Base-by-base conservation (phyloP, 805 yeast genomes). In the Sugiyamaella boreocaroliniensis region DNA sequence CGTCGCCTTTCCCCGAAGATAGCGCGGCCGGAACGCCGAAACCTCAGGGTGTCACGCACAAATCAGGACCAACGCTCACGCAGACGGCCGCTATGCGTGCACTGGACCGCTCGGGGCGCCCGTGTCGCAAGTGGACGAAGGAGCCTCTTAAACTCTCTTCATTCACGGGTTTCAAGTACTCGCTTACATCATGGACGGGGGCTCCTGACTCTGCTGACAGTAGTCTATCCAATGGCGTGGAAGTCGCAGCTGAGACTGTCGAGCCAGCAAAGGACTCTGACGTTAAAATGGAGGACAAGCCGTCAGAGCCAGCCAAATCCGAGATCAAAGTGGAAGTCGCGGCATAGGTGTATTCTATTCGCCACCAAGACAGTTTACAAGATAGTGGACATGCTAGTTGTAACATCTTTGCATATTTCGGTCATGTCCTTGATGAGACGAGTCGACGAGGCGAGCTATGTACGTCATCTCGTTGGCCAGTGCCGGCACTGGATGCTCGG, bases 91-190 rank as follows among this genome's bases (percentile, higher is more conserved):
- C 68, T 11, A 70, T 69, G 34, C 54, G 68, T 29, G 72, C 68
- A 1, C 61, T 78, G 29, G 79, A 77, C 55, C 70, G 76, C 18
- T 61, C 71, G 19, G 77, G 77, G 2, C 66, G 61, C 40, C 73
- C 74, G 15, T 70, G 74, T 46, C 65, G 81, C 45, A 67, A 66
- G 52, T 78, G 82, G 82, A 55, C 52, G 9, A 71, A 71, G 54
- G 61, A 64, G 45, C 72, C 73, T 0, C 50, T 76, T 9, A 62
- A 63, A 11, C 60, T 78, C 40, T 71, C 69, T 52, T 69, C 75
- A 22, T 77, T 78, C 55, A 76, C 81, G 0, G 80, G 80, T 4
- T 71, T 67, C 53, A 64, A 61, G 20, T 71, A 71, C 57, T 56
- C 63, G 1, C 61, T 75, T 45, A 49, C 54, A 4, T 59, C 69